phyloP scores from a whole-genome alignment of 2,329 filamentous ascomycete species.

The Botryotinia calthae region DNA sequence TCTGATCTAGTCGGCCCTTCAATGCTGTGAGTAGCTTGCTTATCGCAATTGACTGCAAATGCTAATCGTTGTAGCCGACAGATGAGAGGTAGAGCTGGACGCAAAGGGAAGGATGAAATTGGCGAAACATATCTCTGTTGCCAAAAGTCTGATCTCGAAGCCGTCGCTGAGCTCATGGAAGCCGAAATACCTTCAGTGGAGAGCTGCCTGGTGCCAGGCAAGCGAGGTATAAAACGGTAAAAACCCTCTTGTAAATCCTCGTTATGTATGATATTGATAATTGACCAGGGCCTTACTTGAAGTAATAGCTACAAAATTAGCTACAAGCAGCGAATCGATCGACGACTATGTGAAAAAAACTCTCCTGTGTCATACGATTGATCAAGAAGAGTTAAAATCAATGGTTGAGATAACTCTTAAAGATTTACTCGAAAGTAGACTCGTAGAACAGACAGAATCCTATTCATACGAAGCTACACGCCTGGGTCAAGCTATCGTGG shows the following conservation, averaged over 20 bases:
- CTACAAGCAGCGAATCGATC: constrained; percentile 62
- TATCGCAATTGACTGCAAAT: background rate
- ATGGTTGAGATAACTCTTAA: constrained; percentile 59
- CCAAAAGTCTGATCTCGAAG: constrained; percentile 63
- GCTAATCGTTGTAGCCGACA: constrained; percentile 52
- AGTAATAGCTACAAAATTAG: constrained; percentile 65
- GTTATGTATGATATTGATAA: constrained; percentile 21
- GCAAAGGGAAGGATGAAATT: constrained; percentile 74
- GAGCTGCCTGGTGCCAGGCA: constrained; percentile 67
- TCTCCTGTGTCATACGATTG: constrained; percentile 58
- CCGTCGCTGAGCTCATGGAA: constrained; percentile 67
- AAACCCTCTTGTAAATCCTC: background rate
- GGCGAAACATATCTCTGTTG: constrained; percentile 79
- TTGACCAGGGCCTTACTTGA: constrained; percentile 65
- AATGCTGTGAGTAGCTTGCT: constrained; percentile 55
- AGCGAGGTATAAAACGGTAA: constrained; percentile 64
- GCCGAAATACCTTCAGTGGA: constrained; percentile 68
- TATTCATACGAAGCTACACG: constrained; percentile 59
- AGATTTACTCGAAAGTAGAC: constrained; percentile 54
- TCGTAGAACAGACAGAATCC: constrained; percentile 52
- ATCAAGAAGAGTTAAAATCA: constrained; percentile 47
- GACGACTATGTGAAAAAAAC: constrained; percentile 68
- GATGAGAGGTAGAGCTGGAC: constrained; percentile 75
- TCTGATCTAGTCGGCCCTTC: constrained; percentile 73
- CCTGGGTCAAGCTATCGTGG: constrained; percentile 68